Percentiles rank a stretch among this genome's conserved stretches.
These are phyloP conservation scores for Puccinellia tenuiflora DNA, from an alignment of 176 grass and related monocot genomes.

Conservation along the genomic window DNA sequence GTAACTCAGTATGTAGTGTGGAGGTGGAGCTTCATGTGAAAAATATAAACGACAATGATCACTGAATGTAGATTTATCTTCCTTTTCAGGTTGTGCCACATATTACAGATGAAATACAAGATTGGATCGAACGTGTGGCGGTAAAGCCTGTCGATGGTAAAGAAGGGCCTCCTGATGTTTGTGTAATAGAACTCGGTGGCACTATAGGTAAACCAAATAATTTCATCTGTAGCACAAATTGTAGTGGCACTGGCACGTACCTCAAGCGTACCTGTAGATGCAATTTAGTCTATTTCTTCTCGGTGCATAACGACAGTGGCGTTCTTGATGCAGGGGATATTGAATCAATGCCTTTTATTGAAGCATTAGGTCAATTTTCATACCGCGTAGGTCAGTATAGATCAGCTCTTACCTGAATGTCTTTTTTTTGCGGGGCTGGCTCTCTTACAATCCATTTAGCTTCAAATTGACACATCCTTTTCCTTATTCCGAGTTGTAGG, in stretches of 20 bases:
- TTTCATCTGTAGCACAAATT: slow-evolving; percentile 8
- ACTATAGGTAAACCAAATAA: slow-evolving; percentile 71
- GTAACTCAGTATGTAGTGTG: neutral
- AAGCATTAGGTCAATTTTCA: slow-evolving; percentile 96
- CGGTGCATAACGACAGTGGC: slow-evolving; percentile 48
- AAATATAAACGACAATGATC: neutral
- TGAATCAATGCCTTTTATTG: slow-evolving; percentile 97
- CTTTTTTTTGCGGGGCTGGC: neutral
- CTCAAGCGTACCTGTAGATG: neutral
- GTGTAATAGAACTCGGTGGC: slow-evolving; percentile 91
- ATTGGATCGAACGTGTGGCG: slow-evolving; percentile 92
- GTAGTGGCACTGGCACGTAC: neutral
- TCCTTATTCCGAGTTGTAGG: slow-evolving; percentile 46
- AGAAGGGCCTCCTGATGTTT: slow-evolving; percentile 92
- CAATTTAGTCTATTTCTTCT: slow-evolving; percentile 43
- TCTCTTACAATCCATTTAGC: neutral
- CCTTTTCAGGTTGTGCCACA: slow-evolving; percentile 86
- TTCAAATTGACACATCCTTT: slow-evolving; percentile 11
- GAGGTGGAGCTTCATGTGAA: slow-evolving; percentile 7
- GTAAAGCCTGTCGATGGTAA: slow-evolving; percentile 67
- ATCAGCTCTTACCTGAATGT: neutral
- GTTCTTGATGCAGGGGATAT: slow-evolving; percentile 95
- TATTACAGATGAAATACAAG: slow-evolving; percentile 98
- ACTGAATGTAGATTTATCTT: slow-evolving; percentile 31
- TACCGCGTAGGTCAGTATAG: slow-evolving; percentile 75